phyloP scores from a whole-genome alignment of 768 basidiomycete genomes.

The Trametes sanguinea region DNA sequence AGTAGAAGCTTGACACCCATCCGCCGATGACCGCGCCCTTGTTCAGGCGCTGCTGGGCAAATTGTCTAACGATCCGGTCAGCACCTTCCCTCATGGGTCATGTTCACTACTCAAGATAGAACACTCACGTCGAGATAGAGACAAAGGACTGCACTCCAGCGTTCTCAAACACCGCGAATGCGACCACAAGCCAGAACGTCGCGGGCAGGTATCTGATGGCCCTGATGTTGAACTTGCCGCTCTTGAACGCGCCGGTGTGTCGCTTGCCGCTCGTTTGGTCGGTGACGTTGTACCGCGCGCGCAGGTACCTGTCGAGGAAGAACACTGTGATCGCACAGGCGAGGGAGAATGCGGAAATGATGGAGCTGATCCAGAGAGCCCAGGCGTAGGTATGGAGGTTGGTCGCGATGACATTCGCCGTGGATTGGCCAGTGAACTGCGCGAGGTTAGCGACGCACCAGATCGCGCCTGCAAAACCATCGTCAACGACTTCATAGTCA shows the following conservation, averaged over 20 bases:
- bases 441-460: constrained; percentile 45
- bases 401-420: constrained; percentile 42
- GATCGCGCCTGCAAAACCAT: constrained; percentile 31
- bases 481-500: background rate
- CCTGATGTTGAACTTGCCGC: constrained; percentile 35
- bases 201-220: constrained; percentile 38
- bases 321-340: constrained; percentile 39
- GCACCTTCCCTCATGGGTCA: too few species aligned
- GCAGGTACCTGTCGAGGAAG: constrained; percentile 41
- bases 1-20: constrained; percentile 47
- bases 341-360: constrained; percentile 41
- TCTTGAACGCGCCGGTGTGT: constrained; percentile 30
- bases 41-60: constrained; percentile 43
- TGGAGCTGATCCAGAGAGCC: constrained; percentile 45
- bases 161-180: constrained; percentile 44
- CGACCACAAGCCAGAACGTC: constrained; percentile 45
- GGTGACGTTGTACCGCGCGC: constrained; percentile 37
- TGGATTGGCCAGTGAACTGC: constrained; percentile 43
- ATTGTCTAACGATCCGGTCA: constrained; percentile 34
- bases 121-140: constrained; percentile 44
- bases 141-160: constrained; percentile 47
- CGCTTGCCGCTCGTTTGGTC: constrained; percentile 39
- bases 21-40: constrained; percentile 47
- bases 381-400: constrained; percentile 43
- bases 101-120: background rate